phyloP scores from a whole-genome alignment of 2,329 filamentous ascomycete species.

The Aspergillus eucalypticola region DNA sequence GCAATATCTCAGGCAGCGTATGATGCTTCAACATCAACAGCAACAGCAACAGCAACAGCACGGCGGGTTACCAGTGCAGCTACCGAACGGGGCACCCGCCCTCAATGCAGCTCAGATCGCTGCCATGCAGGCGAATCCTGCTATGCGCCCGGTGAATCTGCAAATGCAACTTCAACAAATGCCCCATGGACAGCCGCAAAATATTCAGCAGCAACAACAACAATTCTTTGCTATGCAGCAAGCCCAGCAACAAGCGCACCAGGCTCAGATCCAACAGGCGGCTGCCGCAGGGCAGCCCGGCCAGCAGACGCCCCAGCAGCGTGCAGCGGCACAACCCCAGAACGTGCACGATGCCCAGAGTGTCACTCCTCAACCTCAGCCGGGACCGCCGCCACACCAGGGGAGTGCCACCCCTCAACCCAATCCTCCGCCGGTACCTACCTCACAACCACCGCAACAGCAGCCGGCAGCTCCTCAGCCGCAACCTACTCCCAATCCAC shows the following conservation, averaged over 20 bases:
- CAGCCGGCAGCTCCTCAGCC: slow-evolving; percentile 37
- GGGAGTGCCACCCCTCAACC: slow-evolving; percentile 42
- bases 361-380: slow-evolving; percentile 48
- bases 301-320: slow-evolving; percentile 45
- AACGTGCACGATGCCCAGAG: slow-evolving; percentile 45
- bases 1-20: slow-evolving; percentile 33
- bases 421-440: slow-evolving; percentile 32
- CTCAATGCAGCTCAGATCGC: slow-evolving; percentile 46
- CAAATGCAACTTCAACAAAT: slow-evolving; percentile 46
- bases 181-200: slow-evolving; percentile 43
- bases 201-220: slow-evolving; percentile 47
- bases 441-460: slow-evolving; percentile 37
- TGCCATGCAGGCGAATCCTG: slow-evolving; percentile 45
- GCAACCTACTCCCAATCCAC: slow-evolving; percentile 39
- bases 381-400: slow-evolving; percentile 40
- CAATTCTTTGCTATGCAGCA: slow-evolving; percentile 40
- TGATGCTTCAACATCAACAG: slow-evolving; percentile 32
- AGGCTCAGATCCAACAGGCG: slow-evolving; percentile 33
- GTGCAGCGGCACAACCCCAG: slow-evolving; percentile 44
- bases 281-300: slow-evolving; percentile 36
- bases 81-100: slow-evolving; percentile 45
- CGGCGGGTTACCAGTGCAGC: slow-evolving; percentile 39
- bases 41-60: slow-evolving; percentile 39
- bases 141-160: slow-evolving; percentile 41
- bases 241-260: slow-evolving; percentile 33